A percentile compares a stretch with the other conserved stretches of the same genome.
These are phyloP conservation scores for Cyclaneusma minus DNA, from an alignment of 2,329 filamentous ascomycete species.

Conservation along the genomic window DNA sequence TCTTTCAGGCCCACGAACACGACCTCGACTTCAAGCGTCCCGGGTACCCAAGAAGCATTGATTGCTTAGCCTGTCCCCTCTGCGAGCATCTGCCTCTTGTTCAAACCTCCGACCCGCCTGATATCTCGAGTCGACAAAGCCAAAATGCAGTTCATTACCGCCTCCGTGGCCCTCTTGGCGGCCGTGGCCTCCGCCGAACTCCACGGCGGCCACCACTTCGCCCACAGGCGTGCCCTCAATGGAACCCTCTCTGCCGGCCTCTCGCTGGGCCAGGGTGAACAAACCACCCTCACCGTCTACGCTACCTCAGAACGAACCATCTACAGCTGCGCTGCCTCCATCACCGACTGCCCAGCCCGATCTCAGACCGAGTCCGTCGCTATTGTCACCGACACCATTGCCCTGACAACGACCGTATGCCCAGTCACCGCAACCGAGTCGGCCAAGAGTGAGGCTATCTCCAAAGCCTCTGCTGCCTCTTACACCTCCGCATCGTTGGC, in stretches of 20 bases:
- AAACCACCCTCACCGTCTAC: conserved; percentile 25
- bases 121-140: conserved; percentile 2
- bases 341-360: conserved; percentile 25
- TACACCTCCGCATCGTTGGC: too few species aligned
- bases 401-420: conserved; percentile 32
- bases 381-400: conserved; percentile 24
- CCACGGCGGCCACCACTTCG: conserved; percentile 13
- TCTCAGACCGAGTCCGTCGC: conserved; percentile 8
- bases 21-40: conserved; percentile 2
- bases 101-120: conserved; percentile 5
- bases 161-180: conserved; percentile 19
- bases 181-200: conserved; percentile 12
- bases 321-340: conserved; percentile 22
- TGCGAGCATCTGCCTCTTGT: conserved; percentile 4
- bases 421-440: conserved; percentile 23
- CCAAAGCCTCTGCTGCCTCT: conserved; percentile 22
- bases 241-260: conserved; percentile 4
- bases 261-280: conserved; percentile 3
- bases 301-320: conserved; percentile 21
- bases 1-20: conserved; percentile 1
- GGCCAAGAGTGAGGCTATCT: background rate
- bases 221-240: conserved; percentile 13
- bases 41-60: conserved; percentile 9
- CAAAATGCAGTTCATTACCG: conserved; percentile 17
- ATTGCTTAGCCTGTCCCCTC: conserved; percentile 9